Evolutionary conservation across 2,329 filamentous ascomycete species (phyloP), one percentile per base, ranked within the genome.

Genomic region (Neofusicoccum cordaticola): DNA sequence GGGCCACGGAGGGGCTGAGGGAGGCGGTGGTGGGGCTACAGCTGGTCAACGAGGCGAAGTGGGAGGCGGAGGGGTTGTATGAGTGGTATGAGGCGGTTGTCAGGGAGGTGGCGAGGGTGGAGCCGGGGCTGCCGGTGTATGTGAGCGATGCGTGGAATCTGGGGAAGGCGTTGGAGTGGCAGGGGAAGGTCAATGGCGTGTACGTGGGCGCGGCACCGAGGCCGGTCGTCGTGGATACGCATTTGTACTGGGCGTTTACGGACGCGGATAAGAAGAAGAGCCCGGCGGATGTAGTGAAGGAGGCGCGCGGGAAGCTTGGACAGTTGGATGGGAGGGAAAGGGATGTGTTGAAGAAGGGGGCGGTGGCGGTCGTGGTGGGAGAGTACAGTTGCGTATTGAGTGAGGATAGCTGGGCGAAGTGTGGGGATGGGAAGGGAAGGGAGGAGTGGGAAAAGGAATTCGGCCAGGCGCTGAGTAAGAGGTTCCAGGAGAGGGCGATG

Each of bases 91-190:
- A 84, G 42, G 73, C 79, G 19, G 80, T 82, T 19, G 77, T 87
- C 44, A 70, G 71, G 11, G 79, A 80, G 17, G 74, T 86, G 27
- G 78, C 76, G 2, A 71, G 71, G 6, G 78, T 87, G 51, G 83
- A 87, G 69, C 56, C 75, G 2, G 78, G 71, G 2, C 75, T 88
- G 52, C 85, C 85, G 0, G 73, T 88, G 17, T 84, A 87, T 68
- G 81, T 88, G 66, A 85, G 82, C 6, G 86, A 88, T 69, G 85
- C 77, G 1, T 87, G 85, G 84, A 79, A 86, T 69, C 72, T 87
- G 13, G 67, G 69, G 0, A 73, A 75, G 27, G 80, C 80, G 2
- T 67, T 84, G 27, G 71, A 76, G 8, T 87, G 84, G 77, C 74
- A 72, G 2, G 73, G 77, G 22, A 70, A 70, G 8, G 81, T 80